Evolutionary conservation across 495 filamentous ascomycete species (phyloP), one percentile per base, ranked within the genome.

Genomic region (Hyaloscypha bicolor): DNA sequence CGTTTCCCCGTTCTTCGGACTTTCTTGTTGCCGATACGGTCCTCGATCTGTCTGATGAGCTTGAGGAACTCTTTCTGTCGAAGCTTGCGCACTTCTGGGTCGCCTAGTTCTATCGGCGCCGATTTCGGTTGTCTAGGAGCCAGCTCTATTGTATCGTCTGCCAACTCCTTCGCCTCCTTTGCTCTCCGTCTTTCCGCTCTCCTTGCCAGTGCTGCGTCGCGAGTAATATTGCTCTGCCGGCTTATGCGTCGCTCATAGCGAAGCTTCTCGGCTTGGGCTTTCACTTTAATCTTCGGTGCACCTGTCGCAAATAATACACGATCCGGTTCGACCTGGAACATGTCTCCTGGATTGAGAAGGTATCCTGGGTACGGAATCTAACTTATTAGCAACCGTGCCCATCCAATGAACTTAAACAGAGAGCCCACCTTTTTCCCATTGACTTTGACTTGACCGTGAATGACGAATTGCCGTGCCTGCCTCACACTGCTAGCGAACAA

Each of bases 351-450:
- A 78, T 99, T 99, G 32, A 99, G 89, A 73, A 93, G 90, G 79
- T 98, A 99, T 68, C 92, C 89, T 1, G 95, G 94, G 75, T 97
- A 89, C 56, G 82, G 85, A 91, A 98, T 96, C 95, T 97, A 48
- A 4, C 16, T 48, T 48, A 19, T 48, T 6, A 48, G 42, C 42
- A 72, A 21, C 11, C 31, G 31, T 56, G 22, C 1, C 62, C 39
- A 14, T 32, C 58, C 14, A 60, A 37, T 14, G 39, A 61, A 25
- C 6, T 25, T 6, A 8, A 9, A 60, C 4, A 42, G 35, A 35
- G 4, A n/a, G 72, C 79, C 63, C 77, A 96, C 94, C 88, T 93
- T 91, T 79, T 96, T 91, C 61, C 95, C 95, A 83, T 99, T 99
- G 68, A 99, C 95, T 69, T 87, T 97, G 59, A 98, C 95, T 67